Conservation (phyloP, 805 yeast genomes). For the Pichia phayaonensis region DNA sequence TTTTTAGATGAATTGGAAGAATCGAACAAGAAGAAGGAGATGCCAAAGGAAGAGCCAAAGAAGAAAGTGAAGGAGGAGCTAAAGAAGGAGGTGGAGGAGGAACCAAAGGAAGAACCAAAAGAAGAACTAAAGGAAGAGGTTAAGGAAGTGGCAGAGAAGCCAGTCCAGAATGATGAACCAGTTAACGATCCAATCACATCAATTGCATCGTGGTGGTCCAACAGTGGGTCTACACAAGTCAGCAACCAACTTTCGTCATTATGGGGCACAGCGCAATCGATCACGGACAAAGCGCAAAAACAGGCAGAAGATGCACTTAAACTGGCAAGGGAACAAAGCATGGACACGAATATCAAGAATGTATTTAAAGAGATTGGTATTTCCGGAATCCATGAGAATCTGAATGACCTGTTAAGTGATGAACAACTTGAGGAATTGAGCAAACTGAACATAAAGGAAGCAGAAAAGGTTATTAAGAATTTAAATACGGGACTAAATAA, state of each 20-base stretch:
- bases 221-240: constrained; percentile 59
- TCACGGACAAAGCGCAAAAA: constrained; percentile 35
- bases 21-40: constrained; percentile 1
- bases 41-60: background rate
- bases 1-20: constrained; percentile 63
- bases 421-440: constrained; percentile 22
- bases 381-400: constrained; percentile 30
- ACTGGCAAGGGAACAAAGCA: constrained; percentile 34
- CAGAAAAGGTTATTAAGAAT: constrained; percentile 30
- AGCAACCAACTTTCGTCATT: constrained; percentile 52
- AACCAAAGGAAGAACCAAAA: background rate
- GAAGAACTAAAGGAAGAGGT: background rate
- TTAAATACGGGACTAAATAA: constrained; percentile 28
- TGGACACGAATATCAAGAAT: constrained; percentile 28
- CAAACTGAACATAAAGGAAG: constrained; percentile 24
- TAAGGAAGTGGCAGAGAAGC: background rate
- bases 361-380: constrained; percentile 36
- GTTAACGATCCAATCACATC: constrained; percentile 55
- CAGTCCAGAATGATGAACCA: background rate
- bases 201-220: constrained; percentile 68
- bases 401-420: constrained; percentile 26
- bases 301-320: constrained; percentile 45
- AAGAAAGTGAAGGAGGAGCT: background rate
- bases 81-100: background rate
- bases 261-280: constrained; percentile 55